Base-by-base conservation (phyloP, 2,329 filamentous ascomycete genomes). In the Beauveria scarabaeidicola region DNA sequence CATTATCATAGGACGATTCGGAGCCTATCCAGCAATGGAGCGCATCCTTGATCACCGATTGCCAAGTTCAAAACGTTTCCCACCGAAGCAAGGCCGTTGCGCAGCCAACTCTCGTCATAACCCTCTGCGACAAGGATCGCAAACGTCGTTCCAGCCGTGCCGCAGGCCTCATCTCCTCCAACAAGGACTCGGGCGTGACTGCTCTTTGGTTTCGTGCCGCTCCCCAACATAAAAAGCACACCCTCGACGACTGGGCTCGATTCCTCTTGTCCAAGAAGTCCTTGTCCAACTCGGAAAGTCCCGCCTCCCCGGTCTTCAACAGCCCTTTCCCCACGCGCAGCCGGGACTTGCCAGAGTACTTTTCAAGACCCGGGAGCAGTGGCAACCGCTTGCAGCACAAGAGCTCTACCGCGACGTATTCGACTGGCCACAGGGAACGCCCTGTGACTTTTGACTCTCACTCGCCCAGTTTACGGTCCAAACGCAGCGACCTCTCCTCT, bases 121-220 rank as follows among this genome's bases (percentile, higher is more conserved):
- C 75, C 63, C 72, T 87, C 52, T 75, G 78, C 41, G 83, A 87
- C 63, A 86, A 83, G 68, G 74, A 84, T 63, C 80, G 82, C 59
- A 87, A 86, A 66, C 80, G 85, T 53, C 78, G 85, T 61, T 87
- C 85, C 51, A 87, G 84, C 64, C 78, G 84, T 62, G 82, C 85
- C 3, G 79, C 81, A 4, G 81, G 81, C 3, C 73, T 87, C 23
- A 79, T 78, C 19, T 69, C 78, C 10, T 70, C 74, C 7, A 77
- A 72, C 60, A 84, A 80, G 66, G 80, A 84, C 17, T 72, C 76
- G 1, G 70, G 73, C 9, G 72, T 77, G 3, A 76, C 74, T 9
- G 78, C 77, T 0, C 69, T 88, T 3, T 80, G 80, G 72, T 87
- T 88, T 63, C 81, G 85, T 36, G 73, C 77, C 0, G 73, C 78